Conservation (phyloP, 177 flowering plant genomes). For the Vitis hybrid region DNA sequence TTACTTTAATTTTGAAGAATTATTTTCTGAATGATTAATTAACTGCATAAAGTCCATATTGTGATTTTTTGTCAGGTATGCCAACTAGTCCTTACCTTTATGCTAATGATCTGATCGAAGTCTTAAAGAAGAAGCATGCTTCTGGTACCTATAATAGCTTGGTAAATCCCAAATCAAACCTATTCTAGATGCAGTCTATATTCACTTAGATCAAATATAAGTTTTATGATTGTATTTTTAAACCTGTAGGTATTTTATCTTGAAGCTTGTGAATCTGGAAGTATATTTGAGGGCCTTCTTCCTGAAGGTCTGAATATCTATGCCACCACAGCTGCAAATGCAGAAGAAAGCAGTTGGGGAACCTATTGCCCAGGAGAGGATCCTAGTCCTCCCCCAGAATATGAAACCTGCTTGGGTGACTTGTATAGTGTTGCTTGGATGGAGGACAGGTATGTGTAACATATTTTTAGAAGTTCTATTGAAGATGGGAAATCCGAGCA, state of each 20-base stretch:
- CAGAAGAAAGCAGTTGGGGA: slow-evolving; percentile 90
- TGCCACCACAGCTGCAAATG: slow-evolving; percentile 92
- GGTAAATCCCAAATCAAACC: slow-evolving; percentile 41
- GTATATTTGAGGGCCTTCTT: slow-evolving; percentile 94
- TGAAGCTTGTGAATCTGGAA: slow-evolving; percentile 97
- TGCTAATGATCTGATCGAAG: slow-evolving; percentile 66
- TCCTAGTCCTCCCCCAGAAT: slow-evolving; percentile 77
- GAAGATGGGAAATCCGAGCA: neutral
- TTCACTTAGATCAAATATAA: neutral
- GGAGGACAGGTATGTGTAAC: slow-evolving; percentile 72
- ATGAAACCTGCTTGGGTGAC: slow-evolving; percentile 93
- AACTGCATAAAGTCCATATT: neutral
- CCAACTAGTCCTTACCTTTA: slow-evolving; percentile 70
- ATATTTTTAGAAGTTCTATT: neutral
- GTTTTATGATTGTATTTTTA: neutral
- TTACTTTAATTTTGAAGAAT: too few relatives aligned
- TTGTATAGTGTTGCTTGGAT: slow-evolving; percentile 91
- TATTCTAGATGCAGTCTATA: neutral
- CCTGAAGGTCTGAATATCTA: slow-evolving; percentile 79
- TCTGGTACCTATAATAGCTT: slow-evolving; percentile 75
- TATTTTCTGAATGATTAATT: neutral
- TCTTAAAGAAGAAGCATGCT: slow-evolving; percentile 74
- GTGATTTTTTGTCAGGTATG: slow-evolving; percentile 53
- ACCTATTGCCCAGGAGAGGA: slow-evolving; percentile 81
- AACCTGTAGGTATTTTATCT: slow-evolving; percentile 77